Conservation (phyloP, 192 early-diverging fungal species). For the Podila horticola region DNA sequence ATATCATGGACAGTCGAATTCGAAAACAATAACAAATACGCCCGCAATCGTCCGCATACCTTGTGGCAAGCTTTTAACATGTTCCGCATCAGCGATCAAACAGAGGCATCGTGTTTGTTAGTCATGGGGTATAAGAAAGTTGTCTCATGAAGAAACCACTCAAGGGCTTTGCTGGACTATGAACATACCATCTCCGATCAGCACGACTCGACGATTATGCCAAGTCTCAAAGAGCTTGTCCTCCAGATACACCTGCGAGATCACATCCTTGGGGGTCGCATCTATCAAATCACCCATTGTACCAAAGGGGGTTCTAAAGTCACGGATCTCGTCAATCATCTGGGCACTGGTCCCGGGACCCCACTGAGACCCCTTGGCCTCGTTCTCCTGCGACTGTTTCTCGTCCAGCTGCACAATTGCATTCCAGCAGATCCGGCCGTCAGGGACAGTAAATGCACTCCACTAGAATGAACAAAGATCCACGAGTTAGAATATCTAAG, state of each 20-base stretch:
- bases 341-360: constrained; percentile 9
- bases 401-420: constrained; percentile 7
- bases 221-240: constrained; percentile 44
- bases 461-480: constrained; percentile 10
- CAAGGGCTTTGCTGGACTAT: not conserved
- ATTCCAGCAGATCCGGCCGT: constrained; percentile 26
- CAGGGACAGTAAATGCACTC: constrained; percentile 5
- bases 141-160: too few relatives aligned
- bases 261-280: constrained; percentile 14
- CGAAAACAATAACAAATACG: too few relatives aligned
- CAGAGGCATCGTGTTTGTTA: too few relatives aligned
- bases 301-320: constrained; percentile 6
- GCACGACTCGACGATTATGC: constrained; percentile 16
- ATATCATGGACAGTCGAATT: too few relatives aligned
- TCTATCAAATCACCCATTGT: constrained; percentile 26
- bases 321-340: constrained; percentile 17
- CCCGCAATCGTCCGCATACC: constrained; percentile 5
- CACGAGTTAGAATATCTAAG: too few relatives aligned
- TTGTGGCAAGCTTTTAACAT: constrained; percentile 20
- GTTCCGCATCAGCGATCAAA: too few relatives aligned
- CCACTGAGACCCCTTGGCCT: constrained; percentile 27
- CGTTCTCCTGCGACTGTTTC: constrained; percentile 2
- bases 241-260: constrained; percentile 34
- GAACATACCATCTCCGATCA: constrained; percentile 28
- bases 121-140: too few relatives aligned